Base-by-base conservation (phyloP, 352 stramenopile genomes). In the Globisporangium cylindrosporum region DNA sequence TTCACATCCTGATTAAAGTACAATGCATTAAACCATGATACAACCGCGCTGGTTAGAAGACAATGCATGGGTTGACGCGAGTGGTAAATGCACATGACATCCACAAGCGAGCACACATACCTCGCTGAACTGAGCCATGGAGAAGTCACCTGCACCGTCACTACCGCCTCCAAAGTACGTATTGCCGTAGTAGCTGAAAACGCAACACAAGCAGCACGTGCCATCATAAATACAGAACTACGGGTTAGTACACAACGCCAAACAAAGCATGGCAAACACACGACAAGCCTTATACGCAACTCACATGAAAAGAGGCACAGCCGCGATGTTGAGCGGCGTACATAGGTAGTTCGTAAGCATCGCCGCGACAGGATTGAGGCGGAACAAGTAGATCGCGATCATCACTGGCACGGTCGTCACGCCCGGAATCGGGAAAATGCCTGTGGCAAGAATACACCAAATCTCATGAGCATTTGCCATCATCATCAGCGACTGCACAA, bases 311-410 rank as follows among this genome's bases (percentile, higher is more conserved):
- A 92, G 58, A 14, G 86, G 86, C 20, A 94, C 75, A 0, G 77
- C 83, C 56, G 83, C 83, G 61, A 94, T 86, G 68, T 94, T 94
- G 43, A 94, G 75, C 9, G 84, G 87, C 55, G 84, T 93, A 56
- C 79, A 79, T 24, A 92, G 76, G 73, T 94, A 94, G 69, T 94
- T 93, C 1, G 84, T 92, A 64, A 93, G 81, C 87, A 94, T 93
- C 29, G 87, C 80, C 3, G 87, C 87, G 61, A 92, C 83, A 10
- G 87, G 82, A 57, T 94, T 94, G 34, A 94, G 72, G n/a, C 81
- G 73, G 67, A 94, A 91, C 62, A 93, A 69, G 69, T 91, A 90
- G 60, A 93, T 90, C 60, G 81, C 82, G 20, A 81, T 69, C 82
- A 92, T 91, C 38, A 93, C 83, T 7, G 85, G 87, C 29, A 94